Evolutionary conservation across 176 grass and related monocot genomes (phyloP).

Genomic region (Hordeum marinum): DNA sequence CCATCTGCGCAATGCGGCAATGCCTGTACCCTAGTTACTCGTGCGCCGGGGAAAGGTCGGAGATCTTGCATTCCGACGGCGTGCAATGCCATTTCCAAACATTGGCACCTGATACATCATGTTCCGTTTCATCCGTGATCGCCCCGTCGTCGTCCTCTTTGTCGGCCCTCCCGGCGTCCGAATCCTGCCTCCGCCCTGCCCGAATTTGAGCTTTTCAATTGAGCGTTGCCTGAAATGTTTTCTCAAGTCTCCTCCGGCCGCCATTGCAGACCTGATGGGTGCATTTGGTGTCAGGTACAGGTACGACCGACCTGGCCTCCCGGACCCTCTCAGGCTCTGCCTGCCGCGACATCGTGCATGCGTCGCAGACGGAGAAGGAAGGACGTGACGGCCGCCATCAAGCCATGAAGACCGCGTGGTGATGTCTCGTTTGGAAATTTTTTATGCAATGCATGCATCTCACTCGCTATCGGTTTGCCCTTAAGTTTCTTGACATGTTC

Average conservation of each 20-base stretch:
- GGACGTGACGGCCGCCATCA: background rate
- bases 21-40: background rate
- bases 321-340: background rate
- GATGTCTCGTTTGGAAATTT: background rate
- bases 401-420: background rate
- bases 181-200: no score
- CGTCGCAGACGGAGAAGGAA: background rate
- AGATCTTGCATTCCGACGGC: background rate
- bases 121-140: background rate
- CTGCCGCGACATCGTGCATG: background rate
- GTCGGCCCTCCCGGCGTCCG: no score
- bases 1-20: background rate
- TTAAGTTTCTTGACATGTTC: background rate
- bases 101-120: background rate
- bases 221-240: no score
- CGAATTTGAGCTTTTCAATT: no score
- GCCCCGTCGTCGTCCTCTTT: no score
- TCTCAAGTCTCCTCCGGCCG: no score
- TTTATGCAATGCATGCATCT: background rate
- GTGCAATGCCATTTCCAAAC: background rate
- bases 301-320: background rate
- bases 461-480: background rate
- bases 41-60: background rate
- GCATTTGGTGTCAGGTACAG: background rate
- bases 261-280: background rate